Conservation (phyloP, 805 yeast genomes). For the Candida dendrica region DNA sequence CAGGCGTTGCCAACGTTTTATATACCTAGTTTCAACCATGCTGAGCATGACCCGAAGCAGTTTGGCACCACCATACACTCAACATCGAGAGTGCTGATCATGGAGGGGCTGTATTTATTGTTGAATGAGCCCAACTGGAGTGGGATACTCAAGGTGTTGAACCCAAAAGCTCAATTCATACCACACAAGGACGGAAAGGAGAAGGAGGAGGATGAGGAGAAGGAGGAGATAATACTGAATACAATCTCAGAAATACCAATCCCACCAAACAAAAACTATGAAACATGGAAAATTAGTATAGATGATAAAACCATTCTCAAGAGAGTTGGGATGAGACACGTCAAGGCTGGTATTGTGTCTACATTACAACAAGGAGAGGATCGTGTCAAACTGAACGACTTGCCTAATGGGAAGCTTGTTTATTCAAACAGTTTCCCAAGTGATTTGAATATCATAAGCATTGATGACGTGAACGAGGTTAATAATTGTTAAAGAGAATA, state of each 20-base stretch:
- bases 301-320: slow-evolving; percentile 37
- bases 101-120: slow-evolving; percentile 74
- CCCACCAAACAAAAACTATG: slow-evolving; percentile 23
- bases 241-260: slow-evolving; percentile 5
- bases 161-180: slow-evolving; percentile 1
- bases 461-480: slow-evolving; percentile 16
- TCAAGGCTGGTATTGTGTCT: slow-evolving; percentile 45
- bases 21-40: slow-evolving; percentile 74
- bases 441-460: slow-evolving; percentile 18
- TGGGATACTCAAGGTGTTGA: slow-evolving; percentile 31
- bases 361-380: slow-evolving; percentile 42
- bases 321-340: slow-evolving; percentile 63
- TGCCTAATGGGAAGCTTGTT: slow-evolving; percentile 46
- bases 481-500: neutral
- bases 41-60: slow-evolving; percentile 62
- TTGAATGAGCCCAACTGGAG: slow-evolving; percentile 56
- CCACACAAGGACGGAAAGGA: slow-evolving; percentile 5
- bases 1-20: slow-evolving; percentile 27
- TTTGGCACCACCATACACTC: slow-evolving; percentile 40
- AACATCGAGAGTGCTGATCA: slow-evolving; percentile 45
- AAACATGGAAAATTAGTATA: slow-evolving; percentile 46
- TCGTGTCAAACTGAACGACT: slow-evolving; percentile 51
- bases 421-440: slow-evolving; percentile 18
- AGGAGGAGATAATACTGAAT: too few relatives aligned
- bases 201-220: too few relatives aligned